phyloP scores from a whole-genome alignment of 2,329 filamentous ascomycete genomes.

The Gliomastix tumulicola region DNA sequence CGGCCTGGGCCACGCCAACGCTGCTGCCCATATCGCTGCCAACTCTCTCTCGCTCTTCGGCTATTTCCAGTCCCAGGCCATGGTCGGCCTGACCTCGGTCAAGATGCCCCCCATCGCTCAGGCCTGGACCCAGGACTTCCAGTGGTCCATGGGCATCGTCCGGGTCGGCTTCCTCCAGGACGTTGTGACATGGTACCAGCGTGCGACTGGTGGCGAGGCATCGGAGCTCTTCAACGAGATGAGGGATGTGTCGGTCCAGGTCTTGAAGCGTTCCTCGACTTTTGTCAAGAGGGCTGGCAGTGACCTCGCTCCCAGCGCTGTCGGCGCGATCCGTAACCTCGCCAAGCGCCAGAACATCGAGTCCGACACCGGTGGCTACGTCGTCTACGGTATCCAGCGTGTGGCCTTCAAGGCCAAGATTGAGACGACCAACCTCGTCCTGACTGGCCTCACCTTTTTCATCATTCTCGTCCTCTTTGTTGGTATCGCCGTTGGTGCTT shows the following conservation, averaged over 20 bases:
- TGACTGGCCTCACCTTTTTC: conserved; percentile 88
- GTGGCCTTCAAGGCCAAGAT: conserved; percentile 82
- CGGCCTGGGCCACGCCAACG: conserved; percentile 86
- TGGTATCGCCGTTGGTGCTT: conserved; percentile 63
- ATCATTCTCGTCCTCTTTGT: conserved; percentile 74
- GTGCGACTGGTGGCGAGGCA: conserved; percentile 81
- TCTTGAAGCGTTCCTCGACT: conserved; percentile 55
- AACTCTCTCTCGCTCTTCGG: conserved; percentile 88
- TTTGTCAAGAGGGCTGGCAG: conserved; percentile 27
- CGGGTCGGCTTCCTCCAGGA: conserved; percentile 77
- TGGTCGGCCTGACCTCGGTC: conserved; percentile 79
- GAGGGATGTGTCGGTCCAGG: conserved; percentile 70
- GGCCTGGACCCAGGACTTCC: conserved; percentile 95
- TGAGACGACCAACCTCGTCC: conserved; percentile 86
- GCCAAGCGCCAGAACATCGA: conserved; percentile 48
- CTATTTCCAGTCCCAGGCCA: conserved; percentile 91
- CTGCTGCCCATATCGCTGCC: conserved; percentile 87
- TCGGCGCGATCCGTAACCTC: conserved; percentile 30
- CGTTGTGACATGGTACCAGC: conserved; percentile 93
- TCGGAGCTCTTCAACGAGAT: conserved; percentile 71
- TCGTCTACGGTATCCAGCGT: conserved; percentile 78
- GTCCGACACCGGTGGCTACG: conserved; percentile 46
- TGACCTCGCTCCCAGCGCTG: conserved; percentile 32
- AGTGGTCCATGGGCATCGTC: conserved; percentile 98
- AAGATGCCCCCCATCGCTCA: conserved; percentile 79